phyloP scores from a whole-genome alignment of 2,329 filamentous ascomycete genomes.

The Fusarium cyanostomum region DNA sequence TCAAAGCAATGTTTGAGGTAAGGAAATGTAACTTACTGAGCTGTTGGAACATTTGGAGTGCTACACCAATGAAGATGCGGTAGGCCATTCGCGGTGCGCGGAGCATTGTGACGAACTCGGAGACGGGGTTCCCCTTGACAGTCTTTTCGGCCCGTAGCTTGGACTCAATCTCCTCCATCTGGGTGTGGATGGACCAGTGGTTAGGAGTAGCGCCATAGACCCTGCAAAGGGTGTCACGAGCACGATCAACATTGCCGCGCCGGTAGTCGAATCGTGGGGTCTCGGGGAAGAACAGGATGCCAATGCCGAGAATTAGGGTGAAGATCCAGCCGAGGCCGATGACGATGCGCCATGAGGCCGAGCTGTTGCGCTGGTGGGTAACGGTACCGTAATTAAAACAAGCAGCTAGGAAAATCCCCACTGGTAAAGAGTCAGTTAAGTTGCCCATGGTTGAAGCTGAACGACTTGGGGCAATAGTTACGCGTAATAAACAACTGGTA shows the following conservation, averaged over 20 bases:
- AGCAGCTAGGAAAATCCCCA: slow-evolving; percentile 71
- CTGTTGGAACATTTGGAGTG: slow-evolving; percentile 73
- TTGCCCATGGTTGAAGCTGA: not conserved
- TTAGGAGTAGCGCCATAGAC: slow-evolving; percentile 57
- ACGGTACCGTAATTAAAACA: slow-evolving; percentile 71
- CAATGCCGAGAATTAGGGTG: slow-evolving; percentile 57
- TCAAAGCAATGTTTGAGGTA: too few species aligned
- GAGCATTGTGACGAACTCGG: slow-evolving; percentile 67
- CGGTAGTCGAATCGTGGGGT: slow-evolving; percentile 63
- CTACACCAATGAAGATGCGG: slow-evolving; percentile 67
- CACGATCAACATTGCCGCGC: slow-evolving; percentile 56
- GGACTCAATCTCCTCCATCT: slow-evolving; percentile 63
- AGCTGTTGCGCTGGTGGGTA: slow-evolving; percentile 53
- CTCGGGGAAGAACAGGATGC: slow-evolving; percentile 62
- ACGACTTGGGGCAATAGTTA: not conserved
- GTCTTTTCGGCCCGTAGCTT: slow-evolving; percentile 61
- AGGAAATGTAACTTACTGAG: slow-evolving; percentile 51
- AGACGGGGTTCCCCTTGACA: slow-evolving; percentile 52
- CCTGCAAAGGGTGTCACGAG: slow-evolving; percentile 57
- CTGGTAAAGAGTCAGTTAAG: not conserved
- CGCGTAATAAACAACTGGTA: slow-evolving; percentile 76
- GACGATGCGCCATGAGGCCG: slow-evolving; percentile 69
- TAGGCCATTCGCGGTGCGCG: slow-evolving; percentile 71
- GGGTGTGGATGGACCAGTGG: slow-evolving; percentile 56
- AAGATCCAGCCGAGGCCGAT: slow-evolving; percentile 63